Evolutionary conservation across 2,329 filamentous ascomycete genomes (phyloP).

Genomic region (Colletotrichum liaoningense): DNA sequence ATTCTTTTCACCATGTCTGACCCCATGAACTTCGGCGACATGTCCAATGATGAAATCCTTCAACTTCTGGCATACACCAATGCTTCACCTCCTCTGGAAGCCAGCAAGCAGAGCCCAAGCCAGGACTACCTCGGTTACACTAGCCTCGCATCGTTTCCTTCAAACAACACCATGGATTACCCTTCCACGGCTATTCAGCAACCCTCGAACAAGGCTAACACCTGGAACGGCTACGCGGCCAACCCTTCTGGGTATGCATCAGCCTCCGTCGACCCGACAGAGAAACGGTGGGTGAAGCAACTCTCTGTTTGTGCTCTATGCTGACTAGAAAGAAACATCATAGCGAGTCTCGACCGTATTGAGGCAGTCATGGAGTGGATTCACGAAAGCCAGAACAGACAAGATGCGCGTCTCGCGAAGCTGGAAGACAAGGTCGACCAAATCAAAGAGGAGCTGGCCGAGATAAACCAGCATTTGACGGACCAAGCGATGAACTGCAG

Average conservation of each 20-base stretch:
- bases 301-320: neutral
- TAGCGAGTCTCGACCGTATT: neutral
- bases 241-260: neutral
- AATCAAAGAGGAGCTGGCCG: constrained; percentile 3
- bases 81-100: neutral
- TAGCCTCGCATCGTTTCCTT: neutral
- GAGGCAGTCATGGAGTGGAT: constrained; percentile 1
- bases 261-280: neutral
- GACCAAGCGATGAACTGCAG: constrained; percentile 3
- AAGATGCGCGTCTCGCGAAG: neutral
- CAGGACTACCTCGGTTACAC: constrained; percentile 3
- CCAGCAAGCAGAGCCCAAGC: neutral
- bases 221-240: neutral
- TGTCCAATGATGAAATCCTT: neutral
- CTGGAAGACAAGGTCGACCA: neutral
- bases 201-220: neutral
- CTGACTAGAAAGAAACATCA: constrained; percentile 4
- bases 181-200: neutral
- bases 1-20: neutral
- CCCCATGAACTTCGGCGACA: neutral
- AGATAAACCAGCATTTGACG: neutral
- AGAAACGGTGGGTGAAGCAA: neutral
- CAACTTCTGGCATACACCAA: neutral
- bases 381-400: constrained; percentile 1
- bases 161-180: neutral